Evolutionary conservation across 2,329 filamentous ascomycete species (phyloP).

Genomic region (Phaeoacremonium minimum): DNA sequence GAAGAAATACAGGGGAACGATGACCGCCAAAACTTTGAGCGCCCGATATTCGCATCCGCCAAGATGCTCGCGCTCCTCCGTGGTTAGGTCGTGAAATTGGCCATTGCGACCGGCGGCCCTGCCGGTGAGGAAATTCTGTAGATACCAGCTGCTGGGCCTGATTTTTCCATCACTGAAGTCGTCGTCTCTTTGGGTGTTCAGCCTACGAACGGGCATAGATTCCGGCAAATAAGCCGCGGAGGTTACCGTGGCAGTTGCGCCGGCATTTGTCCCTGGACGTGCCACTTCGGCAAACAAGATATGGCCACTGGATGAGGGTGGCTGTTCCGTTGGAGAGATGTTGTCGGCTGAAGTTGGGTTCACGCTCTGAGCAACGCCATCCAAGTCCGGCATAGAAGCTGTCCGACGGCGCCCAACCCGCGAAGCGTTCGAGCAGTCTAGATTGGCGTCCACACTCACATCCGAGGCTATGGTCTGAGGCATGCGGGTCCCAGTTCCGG

Average conservation of each 20-base stretch:
- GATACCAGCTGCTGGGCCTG: slow-evolving; percentile 13
- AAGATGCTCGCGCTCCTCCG: slow-evolving; percentile 41
- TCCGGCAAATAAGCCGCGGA: background rate
- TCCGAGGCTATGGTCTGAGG: background rate
- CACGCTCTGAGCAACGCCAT: background rate
- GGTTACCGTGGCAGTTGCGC: slow-evolving; percentile 1
- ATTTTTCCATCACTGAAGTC: too few species aligned
- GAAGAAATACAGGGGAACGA: slow-evolving; percentile 46
- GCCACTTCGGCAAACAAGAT: slow-evolving; percentile 4
- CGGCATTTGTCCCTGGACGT: slow-evolving; percentile 1
- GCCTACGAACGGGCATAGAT: too few species aligned
- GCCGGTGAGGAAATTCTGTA: slow-evolving; percentile 20
- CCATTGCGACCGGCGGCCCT: slow-evolving; percentile 35
- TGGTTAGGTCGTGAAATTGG: slow-evolving; percentile 41
- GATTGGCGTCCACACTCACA: too few species aligned
- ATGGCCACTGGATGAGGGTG: background rate
- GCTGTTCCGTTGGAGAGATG: too few species aligned
- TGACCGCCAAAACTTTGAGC: slow-evolving; percentile 39
- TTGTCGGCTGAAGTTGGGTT: background rate
- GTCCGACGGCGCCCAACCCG: background rate
- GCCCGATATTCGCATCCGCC: slow-evolving; percentile 50
- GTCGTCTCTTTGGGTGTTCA: background rate
- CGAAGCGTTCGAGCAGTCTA: background rate
- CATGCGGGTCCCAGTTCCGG: slow-evolving; percentile 1
- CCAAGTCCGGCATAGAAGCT: slow-evolving; percentile 2